Base-by-base conservation (phyloP, 2,329 filamentous ascomycete species). In the Diaporthe destruens region DNA sequence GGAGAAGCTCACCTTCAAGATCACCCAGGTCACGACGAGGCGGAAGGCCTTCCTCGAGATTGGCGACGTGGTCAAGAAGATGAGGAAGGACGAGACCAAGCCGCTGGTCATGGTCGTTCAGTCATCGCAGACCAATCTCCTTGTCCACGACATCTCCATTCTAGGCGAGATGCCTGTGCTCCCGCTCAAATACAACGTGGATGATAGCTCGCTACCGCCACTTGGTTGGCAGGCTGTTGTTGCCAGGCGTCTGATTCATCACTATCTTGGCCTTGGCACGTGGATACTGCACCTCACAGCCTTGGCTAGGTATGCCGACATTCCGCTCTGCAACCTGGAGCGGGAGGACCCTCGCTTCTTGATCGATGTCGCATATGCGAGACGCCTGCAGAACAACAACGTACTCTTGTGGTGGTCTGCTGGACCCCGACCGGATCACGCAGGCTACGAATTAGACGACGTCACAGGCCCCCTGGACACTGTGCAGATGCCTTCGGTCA, bases 321-420 rank as follows among this genome's bases (percentile, higher is more conserved):
- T 99, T 6, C 96, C 96, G 1, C 87, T 99, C 9, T 98, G 96
- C 83, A 99, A 99, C 78, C 85, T 99, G 42, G 96, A 98, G 81
- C 92, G 92, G 55, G 96, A 98, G 76, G 96, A 99, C 78, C 96
- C 96, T 36, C 91, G 94, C 3, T 98, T 96, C 84, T 85, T 99
- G 70, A 99, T 99, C 77, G 96, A 99, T 80, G 90, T 99, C 71
- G 94, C 96, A 0, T 99, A 98, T 80, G 96, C 96, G 0, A 88
- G 97, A 71, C 90, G 95, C 23, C 85, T 99, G 67, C 94, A 98
- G 79, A 92, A 93, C 76, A 98, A 96, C 79, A 95, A 95, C 72
- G 94, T 99, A 1, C 93, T 99, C 7, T 86, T 99, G 8, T 99
- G 96, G 96, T 99, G 96, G 96, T 98, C 96, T 23, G 87, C 90